Conservation (phyloP, 441 rosid genomes). For the Eruca vesicaria region DNA sequence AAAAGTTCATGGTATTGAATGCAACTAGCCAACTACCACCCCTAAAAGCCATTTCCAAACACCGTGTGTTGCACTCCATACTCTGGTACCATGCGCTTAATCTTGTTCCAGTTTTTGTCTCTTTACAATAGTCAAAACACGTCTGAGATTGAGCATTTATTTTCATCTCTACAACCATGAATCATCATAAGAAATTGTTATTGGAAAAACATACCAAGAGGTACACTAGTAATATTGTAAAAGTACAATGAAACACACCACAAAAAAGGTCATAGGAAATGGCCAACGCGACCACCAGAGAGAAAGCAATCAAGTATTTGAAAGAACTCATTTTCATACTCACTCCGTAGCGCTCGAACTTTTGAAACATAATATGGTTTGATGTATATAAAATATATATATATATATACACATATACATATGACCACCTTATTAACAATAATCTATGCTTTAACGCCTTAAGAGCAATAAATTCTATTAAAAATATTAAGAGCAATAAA, state of each 20-base stretch:
- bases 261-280: slow-evolving; percentile 8
- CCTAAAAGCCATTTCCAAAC: slow-evolving; percentile 7
- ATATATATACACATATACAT: neutral
- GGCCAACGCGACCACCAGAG: neutral
- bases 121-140: slow-evolving; percentile 2
- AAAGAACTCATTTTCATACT: neutral
- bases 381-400: neutral
- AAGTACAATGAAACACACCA: neutral
- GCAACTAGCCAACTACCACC: slow-evolving; percentile 9
- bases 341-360: neutral
- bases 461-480: neutral
- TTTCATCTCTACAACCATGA: slow-evolving; percentile 6
- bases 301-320: neutral
- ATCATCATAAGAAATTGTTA: neutral
- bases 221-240: neutral
- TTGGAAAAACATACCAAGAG: neutral
- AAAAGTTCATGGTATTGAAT: neutral
- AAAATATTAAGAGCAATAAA: no score
- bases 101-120: neutral
- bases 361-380: neutral
- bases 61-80: neutral
- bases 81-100: slow-evolving; percentile 4
- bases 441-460: neutral
- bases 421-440: neutral
- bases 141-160: neutral